Evolutionary conservation across 2,329 filamentous ascomycete genomes (phyloP), one percentile per base, ranked within the genome.

Genomic region (Cladosporium sp.): DNA sequence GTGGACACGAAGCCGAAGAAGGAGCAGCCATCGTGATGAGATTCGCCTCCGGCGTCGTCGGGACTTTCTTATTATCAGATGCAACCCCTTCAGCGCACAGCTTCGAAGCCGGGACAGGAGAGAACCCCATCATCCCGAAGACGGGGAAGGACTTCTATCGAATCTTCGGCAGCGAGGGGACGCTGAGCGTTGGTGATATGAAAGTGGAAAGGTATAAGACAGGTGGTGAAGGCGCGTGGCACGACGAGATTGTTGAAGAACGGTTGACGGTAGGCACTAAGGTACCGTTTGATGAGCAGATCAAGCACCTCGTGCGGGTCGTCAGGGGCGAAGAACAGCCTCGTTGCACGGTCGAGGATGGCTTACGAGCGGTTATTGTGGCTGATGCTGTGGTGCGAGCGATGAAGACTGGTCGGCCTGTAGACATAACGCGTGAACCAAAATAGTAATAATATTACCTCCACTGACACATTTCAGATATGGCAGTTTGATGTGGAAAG

Each of bases 71-170:
- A 2, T 70, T 87, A 2, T 83, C 80, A 13, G 86, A 88, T 71
- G 79, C 80, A 8, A 78, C 80, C 0, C 80, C 83, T 0, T 83
- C 81, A 0, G 82, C 83, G 1, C 81, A 86, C 71, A 84, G 79
- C 65, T 88, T 87, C 58, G 86, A 88, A 71, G 74, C 79, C 1
- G 85, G 84, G 0, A 87, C 86, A 0, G 85, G 85, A 2, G 86
- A 88, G 74, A 88, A 87, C 65, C 83, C 85, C 0, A 72, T 78
- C 0, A 82, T 88, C 58, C 81, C 84, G 0, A 72, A 74, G 8
- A 73, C 76, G 1, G 76, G 72, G 0, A 75, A 74, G 65, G 81
- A 80, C 67, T 82, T 85, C 58, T 87, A 86, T 65, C 79, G 84
- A 0, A 81, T 88, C n/a, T 83, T 87, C 66, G 85, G 84, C 0